phyloP scores from a whole-genome alignment of 768 basidiomycete genomes.

The Coprinopsis marcescibilis region DNA sequence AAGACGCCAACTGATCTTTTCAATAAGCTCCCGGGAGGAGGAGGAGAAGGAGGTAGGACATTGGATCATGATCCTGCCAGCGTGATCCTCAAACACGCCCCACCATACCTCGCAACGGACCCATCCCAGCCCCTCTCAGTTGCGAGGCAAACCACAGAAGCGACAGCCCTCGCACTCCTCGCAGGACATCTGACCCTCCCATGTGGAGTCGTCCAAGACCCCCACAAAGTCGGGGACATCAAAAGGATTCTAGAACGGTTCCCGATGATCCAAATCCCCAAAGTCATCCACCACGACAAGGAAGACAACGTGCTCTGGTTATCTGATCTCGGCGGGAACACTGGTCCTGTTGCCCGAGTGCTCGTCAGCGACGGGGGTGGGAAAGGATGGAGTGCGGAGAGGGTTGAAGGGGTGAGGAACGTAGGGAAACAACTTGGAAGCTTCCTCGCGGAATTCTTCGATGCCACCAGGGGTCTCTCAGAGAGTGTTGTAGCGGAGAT shows the following conservation, averaged over 20 bases:
- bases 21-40: too few species aligned
- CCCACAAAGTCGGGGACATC: neutral
- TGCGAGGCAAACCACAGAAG: constrained; percentile 19
- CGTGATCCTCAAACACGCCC: constrained; percentile 20
- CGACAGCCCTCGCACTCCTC: constrained; percentile 17
- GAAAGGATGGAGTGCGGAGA: neutral
- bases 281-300: constrained; percentile 16
- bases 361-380: neutral
- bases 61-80: neutral
- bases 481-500: neutral
- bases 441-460: neutral
- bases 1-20: too few species aligned
- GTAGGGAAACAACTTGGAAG: neutral
- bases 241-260: constrained; percentile 2
- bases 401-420: neutral
- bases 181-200: neutral
- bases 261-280: constrained; percentile 12
- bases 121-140: constrained; percentile 16
- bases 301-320: constrained; percentile 21
- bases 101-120: constrained; percentile 18
- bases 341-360: constrained; percentile 14
- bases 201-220: neutral
- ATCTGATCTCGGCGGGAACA: constrained; percentile 16
- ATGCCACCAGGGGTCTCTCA: neutral
- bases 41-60: too few species aligned